Evolutionary conservation across 1,139 yeast species (phyloP), one percentile per base, ranked within the genome.

Genomic region (Pneumocystis oryctolagi): DNA sequence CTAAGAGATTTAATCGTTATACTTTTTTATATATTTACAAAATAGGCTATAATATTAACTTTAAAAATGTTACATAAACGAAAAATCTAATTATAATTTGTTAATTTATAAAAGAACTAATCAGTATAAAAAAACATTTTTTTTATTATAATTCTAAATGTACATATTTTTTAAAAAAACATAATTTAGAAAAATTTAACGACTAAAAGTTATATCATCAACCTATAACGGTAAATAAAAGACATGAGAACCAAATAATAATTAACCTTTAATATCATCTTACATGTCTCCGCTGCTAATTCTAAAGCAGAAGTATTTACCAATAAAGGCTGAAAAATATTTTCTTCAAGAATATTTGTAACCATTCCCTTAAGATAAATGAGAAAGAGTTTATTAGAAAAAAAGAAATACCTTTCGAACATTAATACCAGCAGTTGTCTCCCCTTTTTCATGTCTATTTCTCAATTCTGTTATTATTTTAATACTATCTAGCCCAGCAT

Each of bases 401-500:
- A 39, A 39, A 47, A 25, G 25, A 47, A 47, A 37, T 37, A 47
- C 55, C 55, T 97, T 84, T 76, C 97, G 83, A 62, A 89, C 96
- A 57, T 95, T 87, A 67, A 92, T 89, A 64, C 98, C 99, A n/a
- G 97, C 95, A 71, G 89, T 85, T 69, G 79, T 80, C 74, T 90
- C 96, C 64, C 97, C 97, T 68, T 80, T 80, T 72, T 87, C 97
- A 73, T 94, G 98, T 74, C 86, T 84, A 72, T 87, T 86, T 74
- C 97, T 86, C 70, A 92, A 80, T 68, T 94, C 98, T 20, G 98
- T 92, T 57, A 92, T 96, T 61, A 94, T 95, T 69, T 88, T 87
- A 70, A 94, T 89, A 68, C 96, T 89, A 74, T 92, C 89, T 73
- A 92, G 78, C 65, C 99, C 99, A 18, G 98, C 97, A 73, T 92